These are phyloP conservation scores for Penicillium sp. DNA, from an alignment of 2,329 filamentous ascomycete genomes.

Conservation along the genomic window DNA sequence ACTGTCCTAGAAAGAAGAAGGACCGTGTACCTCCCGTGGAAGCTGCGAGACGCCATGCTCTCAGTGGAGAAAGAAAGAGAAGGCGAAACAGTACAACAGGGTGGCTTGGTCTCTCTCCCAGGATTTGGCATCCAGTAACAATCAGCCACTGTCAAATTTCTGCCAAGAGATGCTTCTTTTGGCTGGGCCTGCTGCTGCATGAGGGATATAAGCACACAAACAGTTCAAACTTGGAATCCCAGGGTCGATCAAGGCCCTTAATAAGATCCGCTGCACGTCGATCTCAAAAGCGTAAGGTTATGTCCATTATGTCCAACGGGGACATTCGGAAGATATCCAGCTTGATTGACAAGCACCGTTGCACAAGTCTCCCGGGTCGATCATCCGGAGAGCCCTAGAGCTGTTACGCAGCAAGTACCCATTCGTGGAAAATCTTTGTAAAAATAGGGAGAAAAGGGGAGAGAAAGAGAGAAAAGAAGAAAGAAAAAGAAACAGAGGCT, in stretches of 20 bases:
- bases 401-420: background rate
- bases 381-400: constrained; percentile 21
- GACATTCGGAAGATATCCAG: constrained; percentile 33
- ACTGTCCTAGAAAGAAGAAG: background rate
- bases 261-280: constrained; percentile 15
- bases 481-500: background rate
- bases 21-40: background rate
- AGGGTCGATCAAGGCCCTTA: constrained; percentile 11
- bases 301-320: constrained; percentile 26
- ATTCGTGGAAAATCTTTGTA: constrained; percentile 1
- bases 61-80: background rate
- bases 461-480: background rate
- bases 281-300: constrained; percentile 14
- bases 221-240: constrained; percentile 13
- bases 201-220: constrained; percentile 26
- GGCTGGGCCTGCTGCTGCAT: constrained; percentile 19
- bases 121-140: background rate
- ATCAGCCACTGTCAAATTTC: background rate
- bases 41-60: background rate
- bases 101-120: background rate
- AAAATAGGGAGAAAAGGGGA: constrained; percentile 1
- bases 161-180: constrained; percentile 13
- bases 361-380: constrained; percentile 31
- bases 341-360: constrained; percentile 30
- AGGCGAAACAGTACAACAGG: background rate